Conservation (phyloP, 805 yeast genomes). For the Millerago galiae region DNA sequence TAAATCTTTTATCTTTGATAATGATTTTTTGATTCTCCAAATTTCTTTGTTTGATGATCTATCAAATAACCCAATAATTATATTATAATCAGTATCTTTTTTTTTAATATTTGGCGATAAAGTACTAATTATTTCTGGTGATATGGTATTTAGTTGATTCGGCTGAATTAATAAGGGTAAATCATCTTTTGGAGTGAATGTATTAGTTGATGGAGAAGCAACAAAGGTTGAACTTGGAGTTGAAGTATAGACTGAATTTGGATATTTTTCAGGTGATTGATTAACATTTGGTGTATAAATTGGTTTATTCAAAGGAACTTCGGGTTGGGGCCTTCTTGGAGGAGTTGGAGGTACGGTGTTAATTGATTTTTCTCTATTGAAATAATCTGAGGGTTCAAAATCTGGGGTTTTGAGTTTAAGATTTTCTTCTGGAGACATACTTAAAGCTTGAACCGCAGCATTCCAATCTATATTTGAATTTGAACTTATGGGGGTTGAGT, state of each 20-base stretch:
- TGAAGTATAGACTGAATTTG: slow-evolving; percentile 1
- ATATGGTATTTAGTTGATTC: slow-evolving; percentile 45
- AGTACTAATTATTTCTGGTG: slow-evolving; percentile 43
- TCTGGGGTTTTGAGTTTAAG: slow-evolving; percentile 4
- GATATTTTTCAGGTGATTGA: slow-evolving; percentile 7
- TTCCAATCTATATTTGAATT: slow-evolving; percentile 18
- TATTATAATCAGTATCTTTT: slow-evolving; percentile 44
- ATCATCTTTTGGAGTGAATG: neutral
- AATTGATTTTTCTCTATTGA: neutral
- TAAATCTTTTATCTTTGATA: slow-evolving; percentile 40
- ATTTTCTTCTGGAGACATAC: slow-evolving; percentile 4
- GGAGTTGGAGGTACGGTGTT: neutral
- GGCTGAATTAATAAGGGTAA: slow-evolving; percentile 51
- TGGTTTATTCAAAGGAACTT: too few species aligned
- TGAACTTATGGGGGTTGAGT: slow-evolving; percentile 8
- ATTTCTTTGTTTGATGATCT: slow-evolving; percentile 55
- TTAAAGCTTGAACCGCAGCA: slow-evolving; percentile 18
- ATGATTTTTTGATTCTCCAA: slow-evolving; percentile 67
- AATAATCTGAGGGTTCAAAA: neutral
- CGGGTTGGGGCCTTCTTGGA: slow-evolving; percentile 1
- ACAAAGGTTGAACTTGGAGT: slow-evolving; percentile 2
- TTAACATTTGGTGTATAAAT: neutral
- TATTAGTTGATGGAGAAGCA: neutral
- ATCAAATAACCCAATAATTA: slow-evolving; percentile 60
- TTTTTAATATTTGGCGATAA: slow-evolving; percentile 34